Conservation (phyloP, 2,329 filamentous ascomycete species). For the Talaromyces sp. region DNA sequence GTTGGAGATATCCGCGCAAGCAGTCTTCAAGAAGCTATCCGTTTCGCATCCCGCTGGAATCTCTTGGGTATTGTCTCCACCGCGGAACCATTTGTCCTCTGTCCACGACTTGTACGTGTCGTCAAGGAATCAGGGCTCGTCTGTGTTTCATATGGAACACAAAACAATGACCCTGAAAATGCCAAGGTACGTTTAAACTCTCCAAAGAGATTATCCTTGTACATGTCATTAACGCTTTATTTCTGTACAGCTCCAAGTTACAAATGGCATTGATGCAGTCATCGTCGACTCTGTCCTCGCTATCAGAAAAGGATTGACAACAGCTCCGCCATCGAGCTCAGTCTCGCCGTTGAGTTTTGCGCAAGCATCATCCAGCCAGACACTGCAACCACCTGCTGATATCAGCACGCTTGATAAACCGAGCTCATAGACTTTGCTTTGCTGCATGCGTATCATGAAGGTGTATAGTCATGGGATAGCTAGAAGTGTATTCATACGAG, state of each 20-base stretch:
- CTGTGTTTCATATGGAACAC: constrained; percentile 87
- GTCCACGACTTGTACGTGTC: constrained; percentile 82
- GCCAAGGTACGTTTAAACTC: constrained; percentile 68
- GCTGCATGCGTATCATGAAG: not conserved
- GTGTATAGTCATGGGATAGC: not conserved
- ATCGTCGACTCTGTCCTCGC: constrained; percentile 94
- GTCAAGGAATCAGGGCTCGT: constrained; percentile 93
- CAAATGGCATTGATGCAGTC: constrained; percentile 94
- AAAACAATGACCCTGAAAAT: constrained; percentile 84
- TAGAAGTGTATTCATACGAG: not conserved
- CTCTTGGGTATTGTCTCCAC: constrained; percentile 84
- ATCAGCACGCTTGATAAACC: constrained; percentile 17
- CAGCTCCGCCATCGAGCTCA: constrained; percentile 26
- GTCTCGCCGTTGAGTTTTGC: constrained; percentile 23
- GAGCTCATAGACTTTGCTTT: not conserved
- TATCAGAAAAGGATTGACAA: constrained; percentile 83
- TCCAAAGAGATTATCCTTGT: not conserved
- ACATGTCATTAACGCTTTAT: constrained; percentile 10
- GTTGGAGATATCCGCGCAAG: constrained; percentile 88
- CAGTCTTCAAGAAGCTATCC: constrained; percentile 90
- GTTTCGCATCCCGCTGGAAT: constrained; percentile 94
- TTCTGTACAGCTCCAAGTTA: constrained; percentile 70
- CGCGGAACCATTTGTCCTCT: constrained; percentile 84
- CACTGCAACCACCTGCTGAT: constrained; percentile 14
- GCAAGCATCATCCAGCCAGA: constrained; percentile 16